Percentiles rank a stretch among this genome's conserved stretches.
Evolutionary conservation across 164 flowering plant species (phyloP).

Genomic region (Piper betle): DNA sequence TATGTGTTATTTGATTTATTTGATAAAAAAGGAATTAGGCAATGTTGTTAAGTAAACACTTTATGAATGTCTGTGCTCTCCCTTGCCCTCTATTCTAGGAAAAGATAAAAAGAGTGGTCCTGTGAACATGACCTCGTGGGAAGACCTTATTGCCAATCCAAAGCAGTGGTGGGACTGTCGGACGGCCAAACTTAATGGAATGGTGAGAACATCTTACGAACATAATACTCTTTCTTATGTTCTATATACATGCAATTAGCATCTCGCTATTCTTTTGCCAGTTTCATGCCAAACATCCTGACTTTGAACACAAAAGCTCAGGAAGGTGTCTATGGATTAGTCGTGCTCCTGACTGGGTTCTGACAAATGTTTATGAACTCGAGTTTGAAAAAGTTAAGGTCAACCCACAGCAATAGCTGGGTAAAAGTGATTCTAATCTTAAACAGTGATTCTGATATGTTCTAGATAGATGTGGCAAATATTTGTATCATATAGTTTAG

Average conservation of each 20-base stretch:
- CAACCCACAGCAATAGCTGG: background rate
- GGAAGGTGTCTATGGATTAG: conserved; percentile 34
- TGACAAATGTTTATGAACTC: conserved; percentile 21
- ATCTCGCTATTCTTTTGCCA: background rate
- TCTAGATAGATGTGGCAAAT: background rate
- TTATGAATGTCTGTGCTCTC: background rate
- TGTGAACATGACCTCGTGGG: background rate
- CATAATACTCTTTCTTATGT: background rate
- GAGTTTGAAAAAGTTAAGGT: conserved; percentile 15
- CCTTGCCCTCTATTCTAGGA: background rate
- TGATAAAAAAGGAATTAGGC: too few species aligned
- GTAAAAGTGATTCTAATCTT: background rate
- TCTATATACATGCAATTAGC: background rate
- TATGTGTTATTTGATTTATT: too few species aligned
- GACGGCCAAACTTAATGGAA: background rate
- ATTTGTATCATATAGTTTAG: too few species aligned
- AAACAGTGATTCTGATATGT: background rate
- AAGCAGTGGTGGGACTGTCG: conserved; percentile 4
- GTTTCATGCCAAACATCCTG: background rate
- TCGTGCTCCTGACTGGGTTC: conserved; percentile 33
- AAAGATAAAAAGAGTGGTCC: background rate
- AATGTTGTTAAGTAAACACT: too few species aligned
- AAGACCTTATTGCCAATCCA: conserved; percentile 2
- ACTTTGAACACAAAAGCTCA: conserved; percentile 42
- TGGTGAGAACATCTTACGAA: background rate